phyloP scores from a whole-genome alignment of 108 stramenopile genomes.

The Cyclostephanos invisitatus region DNA sequence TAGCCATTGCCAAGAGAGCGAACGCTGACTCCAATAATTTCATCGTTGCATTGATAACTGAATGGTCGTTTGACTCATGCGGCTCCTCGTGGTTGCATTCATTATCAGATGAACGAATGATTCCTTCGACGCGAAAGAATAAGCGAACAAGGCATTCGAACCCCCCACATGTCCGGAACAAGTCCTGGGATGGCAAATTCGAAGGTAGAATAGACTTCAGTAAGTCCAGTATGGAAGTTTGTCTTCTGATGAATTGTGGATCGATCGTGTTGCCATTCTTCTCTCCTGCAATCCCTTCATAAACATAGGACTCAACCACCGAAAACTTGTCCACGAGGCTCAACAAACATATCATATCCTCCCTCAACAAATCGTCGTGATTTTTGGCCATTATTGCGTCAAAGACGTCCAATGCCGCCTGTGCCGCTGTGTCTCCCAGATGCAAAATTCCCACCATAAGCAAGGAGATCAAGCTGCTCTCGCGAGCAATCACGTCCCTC shows the following conservation, averaged over 20 bases:
- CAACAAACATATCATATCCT: constrained; percentile 68
- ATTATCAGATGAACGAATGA: constrained; percentile 4
- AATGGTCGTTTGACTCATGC: constrained; percentile 14
- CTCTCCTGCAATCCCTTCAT: background rate
- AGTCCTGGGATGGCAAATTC: constrained; percentile 66
- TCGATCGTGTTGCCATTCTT: constrained; percentile 9
- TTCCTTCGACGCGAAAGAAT: constrained; percentile 59
- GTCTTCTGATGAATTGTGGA: constrained; percentile 31
- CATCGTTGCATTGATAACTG: constrained; percentile 34
- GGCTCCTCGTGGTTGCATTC: constrained; percentile 11
- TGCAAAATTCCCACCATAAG: constrained; percentile 62
- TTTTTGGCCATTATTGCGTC: constrained; percentile 64
- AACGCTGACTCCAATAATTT: constrained; percentile 56
- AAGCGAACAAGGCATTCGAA: constrained; percentile 61
- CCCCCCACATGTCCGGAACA: constrained; percentile 70
- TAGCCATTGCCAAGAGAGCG: constrained; percentile 58
- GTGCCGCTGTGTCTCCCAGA: constrained; percentile 66
- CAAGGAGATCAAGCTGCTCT: constrained; percentile 46
- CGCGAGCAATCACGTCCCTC: constrained; percentile 29
- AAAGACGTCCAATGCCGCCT: constrained; percentile 66
- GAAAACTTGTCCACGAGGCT: constrained; percentile 58
- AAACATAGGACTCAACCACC: background rate
- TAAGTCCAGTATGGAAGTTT: constrained; percentile 46
- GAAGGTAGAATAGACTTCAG: constrained; percentile 58
- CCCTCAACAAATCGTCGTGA: constrained; percentile 48